Conservation (phyloP, 2,329 filamentous ascomycete genomes). For the Cercospora sesami region DNA sequence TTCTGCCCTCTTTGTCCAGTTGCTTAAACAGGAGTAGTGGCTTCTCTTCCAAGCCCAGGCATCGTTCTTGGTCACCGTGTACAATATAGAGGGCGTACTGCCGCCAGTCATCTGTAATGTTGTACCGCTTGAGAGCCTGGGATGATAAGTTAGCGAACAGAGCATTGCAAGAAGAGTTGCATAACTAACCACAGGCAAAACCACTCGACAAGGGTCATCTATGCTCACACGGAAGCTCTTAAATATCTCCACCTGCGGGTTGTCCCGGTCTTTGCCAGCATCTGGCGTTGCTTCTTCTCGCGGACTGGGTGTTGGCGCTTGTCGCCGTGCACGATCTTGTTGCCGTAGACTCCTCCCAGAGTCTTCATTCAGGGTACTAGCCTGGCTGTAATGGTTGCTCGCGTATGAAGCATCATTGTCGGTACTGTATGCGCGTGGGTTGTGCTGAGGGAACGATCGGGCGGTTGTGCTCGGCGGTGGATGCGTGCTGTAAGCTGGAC, state of each 20-base stretch:
- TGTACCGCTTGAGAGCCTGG: slow-evolving; percentile 87
- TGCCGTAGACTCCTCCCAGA: slow-evolving; percentile 25
- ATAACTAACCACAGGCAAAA: slow-evolving; percentile 68
- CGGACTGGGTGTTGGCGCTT: slow-evolving; percentile 36
- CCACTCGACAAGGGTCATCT: slow-evolving; percentile 97
- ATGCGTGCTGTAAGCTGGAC: slow-evolving; percentile 48
- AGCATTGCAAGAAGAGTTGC: not conserved
- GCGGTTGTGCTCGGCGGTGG: slow-evolving; percentile 31
- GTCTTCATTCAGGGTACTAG: slow-evolving; percentile 26
- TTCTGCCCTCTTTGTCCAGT: slow-evolving; percentile 92
- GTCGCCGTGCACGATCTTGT: slow-evolving; percentile 33
- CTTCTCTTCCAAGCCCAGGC: slow-evolving; percentile 86
- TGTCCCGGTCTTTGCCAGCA: slow-evolving; percentile 36
- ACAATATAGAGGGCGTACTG: slow-evolving; percentile 98
- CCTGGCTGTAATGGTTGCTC: slow-evolving; percentile 32
- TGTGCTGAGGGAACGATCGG: slow-evolving; percentile 35
- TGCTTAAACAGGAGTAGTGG: slow-evolving; percentile 96
- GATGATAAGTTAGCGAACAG: not conserved
- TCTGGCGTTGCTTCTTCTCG: slow-evolving; percentile 35
- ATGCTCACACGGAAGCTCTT: slow-evolving; percentile 98
- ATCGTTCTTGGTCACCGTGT: slow-evolving; percentile 96
- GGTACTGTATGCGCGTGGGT: slow-evolving; percentile 21
- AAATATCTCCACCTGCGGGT: slow-evolving; percentile 82
- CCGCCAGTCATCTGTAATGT: slow-evolving; percentile 96
- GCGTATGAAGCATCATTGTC: slow-evolving; percentile 32